Percentiles rank a stretch among this genome's conserved stretches.
phyloP scores from a whole-genome alignment of 495 filamentous ascomycete genomes.

The Stereocaulon alpinum region DNA sequence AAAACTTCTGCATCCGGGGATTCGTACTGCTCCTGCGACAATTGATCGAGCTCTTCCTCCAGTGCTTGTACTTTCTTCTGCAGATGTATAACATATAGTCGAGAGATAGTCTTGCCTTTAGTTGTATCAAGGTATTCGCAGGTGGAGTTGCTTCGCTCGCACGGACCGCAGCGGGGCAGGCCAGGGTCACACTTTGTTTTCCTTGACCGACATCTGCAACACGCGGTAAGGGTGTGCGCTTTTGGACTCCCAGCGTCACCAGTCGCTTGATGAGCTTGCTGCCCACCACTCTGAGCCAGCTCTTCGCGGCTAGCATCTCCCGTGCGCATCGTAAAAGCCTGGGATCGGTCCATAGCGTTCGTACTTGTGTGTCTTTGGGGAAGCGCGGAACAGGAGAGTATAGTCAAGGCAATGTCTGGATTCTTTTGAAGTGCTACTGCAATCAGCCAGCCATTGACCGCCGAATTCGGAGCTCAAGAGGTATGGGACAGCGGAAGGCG shows the following conservation, averaged over 20 bases:
- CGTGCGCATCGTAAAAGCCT: background rate
- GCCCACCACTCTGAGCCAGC: background rate
- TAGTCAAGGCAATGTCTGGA: background rate
- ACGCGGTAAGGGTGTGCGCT: constrained; percentile 53
- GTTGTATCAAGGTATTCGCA: constrained; percentile 92
- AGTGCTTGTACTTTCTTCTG: constrained; percentile 70
- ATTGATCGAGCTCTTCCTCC: constrained; percentile 57
- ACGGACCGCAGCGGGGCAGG: constrained; percentile 82
- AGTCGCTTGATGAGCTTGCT: constrained; percentile 24
- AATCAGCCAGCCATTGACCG: background rate
- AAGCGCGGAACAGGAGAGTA: background rate
- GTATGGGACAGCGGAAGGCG: background rate
- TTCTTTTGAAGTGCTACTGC: background rate
- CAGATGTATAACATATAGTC: constrained; percentile 78
- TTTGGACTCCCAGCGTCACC: constrained; percentile 40
- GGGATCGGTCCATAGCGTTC: background rate
- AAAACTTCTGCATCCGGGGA: constrained; percentile 65
- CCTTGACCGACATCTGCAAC: constrained; percentile 73
- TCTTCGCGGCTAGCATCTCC: background rate
- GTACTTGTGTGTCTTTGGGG: background rate
- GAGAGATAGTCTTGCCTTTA: constrained; percentile 63
- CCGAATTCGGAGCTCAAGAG: background rate
- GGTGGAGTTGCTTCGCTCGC: constrained; percentile 74
- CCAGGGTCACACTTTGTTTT: constrained; percentile 92
- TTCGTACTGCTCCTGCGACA: constrained; percentile 55